These are phyloP conservation scores for Apiospora marii DNA, from an alignment of 2,329 filamentous ascomycete genomes.

Conservation along the genomic window DNA sequence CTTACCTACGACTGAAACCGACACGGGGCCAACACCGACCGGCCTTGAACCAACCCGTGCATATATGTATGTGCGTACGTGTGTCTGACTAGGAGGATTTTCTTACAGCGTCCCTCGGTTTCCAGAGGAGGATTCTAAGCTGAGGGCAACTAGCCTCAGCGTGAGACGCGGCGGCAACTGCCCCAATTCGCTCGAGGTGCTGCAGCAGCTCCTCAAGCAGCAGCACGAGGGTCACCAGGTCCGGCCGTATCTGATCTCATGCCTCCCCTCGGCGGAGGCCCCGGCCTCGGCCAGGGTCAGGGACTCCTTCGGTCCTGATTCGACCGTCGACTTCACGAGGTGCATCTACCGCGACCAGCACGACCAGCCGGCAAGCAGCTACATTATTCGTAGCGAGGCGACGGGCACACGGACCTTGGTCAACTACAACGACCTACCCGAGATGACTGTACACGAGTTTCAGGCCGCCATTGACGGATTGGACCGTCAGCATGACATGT, in stretches of 20 bases:
- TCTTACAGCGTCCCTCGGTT: constrained; percentile 67
- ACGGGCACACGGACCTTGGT: constrained; percentile 73
- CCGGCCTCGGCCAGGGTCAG: constrained; percentile 59
- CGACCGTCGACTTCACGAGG: constrained; percentile 55
- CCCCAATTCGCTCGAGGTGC: constrained; percentile 74
- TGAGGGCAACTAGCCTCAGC: constrained; percentile 67
- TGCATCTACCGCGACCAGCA: constrained; percentile 67
- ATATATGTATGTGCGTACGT: neutral
- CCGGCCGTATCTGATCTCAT: constrained; percentile 55
- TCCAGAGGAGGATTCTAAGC: constrained; percentile 75
- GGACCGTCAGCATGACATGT: constrained; percentile 49
- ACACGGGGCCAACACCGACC: neutral
- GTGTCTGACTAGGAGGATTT: neutral
- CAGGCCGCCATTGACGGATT: constrained; percentile 49
- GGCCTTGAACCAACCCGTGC: neutral
- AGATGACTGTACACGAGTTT: constrained; percentile 73
- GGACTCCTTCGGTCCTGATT: constrained; percentile 57
- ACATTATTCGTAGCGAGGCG: constrained; percentile 68
- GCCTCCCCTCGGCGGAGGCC: constrained; percentile 62
- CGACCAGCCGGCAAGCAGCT: constrained; percentile 69
- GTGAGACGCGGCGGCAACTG: constrained; percentile 76
- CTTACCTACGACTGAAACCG: neutral
- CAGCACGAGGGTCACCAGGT: constrained; percentile 34
- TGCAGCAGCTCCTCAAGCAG: constrained; percentile 64
- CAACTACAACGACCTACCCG: constrained; percentile 71